Evolutionary conservation across 1,284 basidiomycete genomes (phyloP), one percentile per base, ranked within the genome.

Genomic region (Ganoderma lingzhi): DNA sequence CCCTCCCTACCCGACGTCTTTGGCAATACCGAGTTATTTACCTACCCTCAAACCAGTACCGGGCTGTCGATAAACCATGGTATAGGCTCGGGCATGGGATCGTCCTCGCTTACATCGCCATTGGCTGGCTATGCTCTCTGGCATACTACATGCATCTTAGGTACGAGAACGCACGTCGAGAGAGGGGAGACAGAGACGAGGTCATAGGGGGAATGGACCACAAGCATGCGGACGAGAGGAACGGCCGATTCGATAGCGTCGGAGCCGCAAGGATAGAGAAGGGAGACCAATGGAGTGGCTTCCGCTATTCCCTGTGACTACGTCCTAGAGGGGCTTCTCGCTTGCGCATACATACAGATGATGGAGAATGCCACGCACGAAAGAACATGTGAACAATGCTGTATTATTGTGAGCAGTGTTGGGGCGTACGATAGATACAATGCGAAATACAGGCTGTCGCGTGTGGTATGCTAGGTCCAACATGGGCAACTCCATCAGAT

Each of bases 21-120:
- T 9, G 19, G 41, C 28, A 63, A 37, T 9, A 5, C 35, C 62
- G 10, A 56, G 9, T 9, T 3, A 44, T 63, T 60, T 56, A 63
- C 35, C 44, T 59, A 64, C 30, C 4, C 12, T 55, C 37, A 41
- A 35, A 45, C 19, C 64, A 89, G 88, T 93, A 94, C 78, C 89
- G 91, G 41, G 85, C 86, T 1, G 80, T 78, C 58, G 90, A 93
- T 76, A 82, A 82, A 69, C 93, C 93, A 1, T 92, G 90, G 87
- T 94, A 90, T 76, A 84, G 85, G 12, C 81, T 93, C 42, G 93
- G 92, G 62, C 86, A 88, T 68, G 87, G 85, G 15, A 83, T 94
- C 39, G 88, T 93, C 45, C 82, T 92, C 65, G 85, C 91, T 80
- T 94, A 92, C 79, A 90, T 94, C 68, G 86, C 79, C 39, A 82